These are phyloP conservation scores for Trichoderma sp. DNA, from an alignment of 2,329 filamentous ascomycete species.

Conservation along the genomic window DNA sequence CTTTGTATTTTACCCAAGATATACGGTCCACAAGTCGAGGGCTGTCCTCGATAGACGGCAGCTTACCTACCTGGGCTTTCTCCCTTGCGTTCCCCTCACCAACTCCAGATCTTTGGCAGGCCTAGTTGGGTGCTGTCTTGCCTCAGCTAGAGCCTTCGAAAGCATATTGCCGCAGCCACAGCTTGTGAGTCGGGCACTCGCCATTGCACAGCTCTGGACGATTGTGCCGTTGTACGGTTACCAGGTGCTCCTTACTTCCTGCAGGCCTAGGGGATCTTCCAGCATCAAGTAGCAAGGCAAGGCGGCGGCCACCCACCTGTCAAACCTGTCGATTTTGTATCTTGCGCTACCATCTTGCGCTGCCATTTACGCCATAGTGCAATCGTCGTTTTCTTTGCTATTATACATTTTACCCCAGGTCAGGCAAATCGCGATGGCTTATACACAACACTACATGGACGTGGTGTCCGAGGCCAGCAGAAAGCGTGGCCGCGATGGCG, in stretches of 20 bases:
- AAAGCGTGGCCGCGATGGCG: constrained; percentile 48
- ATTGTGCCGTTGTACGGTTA: not conserved
- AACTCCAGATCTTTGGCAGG: not conserved
- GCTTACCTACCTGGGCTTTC: not conserved
- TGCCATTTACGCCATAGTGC: not conserved
- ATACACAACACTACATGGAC: constrained; percentile 33
- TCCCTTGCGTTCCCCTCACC: constrained; percentile 11
- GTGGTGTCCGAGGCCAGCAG: constrained; percentile 35
- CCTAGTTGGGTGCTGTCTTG: constrained; percentile 7
- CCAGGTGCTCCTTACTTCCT: not conserved
- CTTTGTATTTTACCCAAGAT: not conserved
- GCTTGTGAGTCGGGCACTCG: not conserved
- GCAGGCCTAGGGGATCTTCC: not conserved
- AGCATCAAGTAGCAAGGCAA: not conserved
- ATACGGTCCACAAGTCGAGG: not conserved
- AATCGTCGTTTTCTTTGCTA: constrained; percentile 4
- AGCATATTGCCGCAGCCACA: constrained; percentile 1
- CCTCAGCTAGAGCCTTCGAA: constrained; percentile 10
- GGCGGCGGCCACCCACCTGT: constrained; percentile 9
- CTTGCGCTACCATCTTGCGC: not conserved
- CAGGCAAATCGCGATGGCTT: constrained; percentile 35
- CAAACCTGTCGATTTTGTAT: not conserved
- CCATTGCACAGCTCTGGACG: not conserved
- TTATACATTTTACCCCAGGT: not conserved
- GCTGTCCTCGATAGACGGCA: not conserved